phyloP scores from a whole-genome alignment of 2,329 filamentous ascomycete genomes.

The Cercospora sojina region DNA sequence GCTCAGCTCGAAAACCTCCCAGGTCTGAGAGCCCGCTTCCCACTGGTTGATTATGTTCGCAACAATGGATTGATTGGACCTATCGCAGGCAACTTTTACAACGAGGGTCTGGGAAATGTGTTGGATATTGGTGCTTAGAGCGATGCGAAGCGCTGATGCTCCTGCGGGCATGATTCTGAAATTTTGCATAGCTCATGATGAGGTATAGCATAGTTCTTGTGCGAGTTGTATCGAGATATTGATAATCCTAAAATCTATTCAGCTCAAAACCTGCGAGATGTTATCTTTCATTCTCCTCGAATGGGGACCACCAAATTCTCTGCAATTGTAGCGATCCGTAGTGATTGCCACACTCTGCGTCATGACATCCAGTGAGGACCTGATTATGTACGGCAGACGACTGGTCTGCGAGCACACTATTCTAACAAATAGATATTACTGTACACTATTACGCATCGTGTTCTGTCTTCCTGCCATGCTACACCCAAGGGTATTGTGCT shows the following conservation, averaged over 20 bases:
- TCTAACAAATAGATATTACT: background rate
- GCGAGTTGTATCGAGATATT: background rate
- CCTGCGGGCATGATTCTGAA: background rate
- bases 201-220: background rate
- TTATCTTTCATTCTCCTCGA: background rate
- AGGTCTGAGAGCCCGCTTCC: conserved; percentile 24
- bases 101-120: conserved; percentile 11
- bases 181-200: background rate
- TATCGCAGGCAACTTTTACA: conserved; percentile 15
- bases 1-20: conserved; percentile 14
- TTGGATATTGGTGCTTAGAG: background rate
- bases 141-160: background rate
- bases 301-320: background rate
- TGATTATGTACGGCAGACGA: background rate
- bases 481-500: background rate
- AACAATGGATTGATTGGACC: conserved; percentile 10
- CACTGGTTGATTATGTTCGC: conserved; percentile 18
- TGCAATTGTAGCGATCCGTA: background rate
- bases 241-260: background rate
- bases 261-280: background rate
- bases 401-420: background rate
- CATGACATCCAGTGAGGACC: background rate
- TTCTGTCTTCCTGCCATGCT: background rate
- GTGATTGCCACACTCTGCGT: background rate
- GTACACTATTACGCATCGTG: background rate